Percentiles rank a stretch among this genome's conserved stretches.
phyloP scores from a whole-genome alignment of 441 rosid genomes.

The Populus hybrid region DNA sequence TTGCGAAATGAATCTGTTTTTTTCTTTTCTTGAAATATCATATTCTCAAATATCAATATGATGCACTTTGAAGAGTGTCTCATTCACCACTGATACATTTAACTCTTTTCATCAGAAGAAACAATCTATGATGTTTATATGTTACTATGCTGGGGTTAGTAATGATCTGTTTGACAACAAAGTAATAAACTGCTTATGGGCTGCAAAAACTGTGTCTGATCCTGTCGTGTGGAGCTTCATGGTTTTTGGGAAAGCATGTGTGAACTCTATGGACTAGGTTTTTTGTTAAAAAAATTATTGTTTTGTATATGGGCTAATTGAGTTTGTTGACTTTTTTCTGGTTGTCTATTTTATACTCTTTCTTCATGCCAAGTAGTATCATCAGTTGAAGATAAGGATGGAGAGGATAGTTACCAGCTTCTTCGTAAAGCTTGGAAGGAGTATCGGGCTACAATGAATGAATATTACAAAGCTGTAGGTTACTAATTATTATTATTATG shows the following conservation, averaged over 20 bases:
- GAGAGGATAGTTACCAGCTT: constrained; percentile 42
- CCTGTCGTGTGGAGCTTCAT: neutral
- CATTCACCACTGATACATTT: neutral
- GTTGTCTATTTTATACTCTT: constrained; percentile 9
- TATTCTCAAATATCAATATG: no score
- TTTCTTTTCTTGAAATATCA: neutral
- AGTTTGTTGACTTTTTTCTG: neutral
- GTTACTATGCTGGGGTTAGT: neutral
- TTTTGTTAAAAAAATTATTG: neutral
- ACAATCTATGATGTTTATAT: neutral
- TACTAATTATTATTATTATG: neutral
- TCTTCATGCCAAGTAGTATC: constrained; percentile 8
- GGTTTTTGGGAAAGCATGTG: neutral
- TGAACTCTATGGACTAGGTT: neutral
- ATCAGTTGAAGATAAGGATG: constrained; percentile 34
- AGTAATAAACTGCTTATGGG: neutral
- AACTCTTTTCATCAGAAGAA: neutral
- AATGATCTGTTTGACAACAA: neutral
- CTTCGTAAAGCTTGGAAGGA: constrained; percentile 59
- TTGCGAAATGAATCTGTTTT: neutral
- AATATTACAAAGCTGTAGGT: constrained; percentile 51
- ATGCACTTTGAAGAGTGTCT: no score
- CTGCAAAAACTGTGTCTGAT: neutral
- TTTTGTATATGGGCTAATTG: neutral
- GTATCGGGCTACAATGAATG: constrained; percentile 48